Conservation (phyloP, 1,284 basidiomycete species). For the Sutorius eximius region DNA sequence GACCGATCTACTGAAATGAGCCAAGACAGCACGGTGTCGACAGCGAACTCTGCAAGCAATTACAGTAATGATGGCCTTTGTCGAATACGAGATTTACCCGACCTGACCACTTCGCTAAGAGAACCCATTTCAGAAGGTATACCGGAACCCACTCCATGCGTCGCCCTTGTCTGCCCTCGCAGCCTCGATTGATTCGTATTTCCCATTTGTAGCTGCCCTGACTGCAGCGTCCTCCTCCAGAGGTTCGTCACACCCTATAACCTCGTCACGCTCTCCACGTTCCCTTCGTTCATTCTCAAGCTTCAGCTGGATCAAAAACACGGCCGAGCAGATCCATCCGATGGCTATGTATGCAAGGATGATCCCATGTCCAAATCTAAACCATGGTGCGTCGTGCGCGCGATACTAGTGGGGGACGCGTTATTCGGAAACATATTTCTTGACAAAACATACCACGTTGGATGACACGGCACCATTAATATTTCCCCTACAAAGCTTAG, state of each 20-base stretch:
- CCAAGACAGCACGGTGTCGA: neutral
- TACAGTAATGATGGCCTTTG: neutral
- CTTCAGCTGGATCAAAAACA: constrained; percentile 39
- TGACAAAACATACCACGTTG: constrained; percentile 39
- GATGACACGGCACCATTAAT: constrained; percentile 48
- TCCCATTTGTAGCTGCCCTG: constrained; percentile 36
- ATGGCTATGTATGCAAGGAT: constrained; percentile 50
- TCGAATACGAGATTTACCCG: neutral
- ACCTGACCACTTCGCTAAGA: neutral
- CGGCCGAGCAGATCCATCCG: constrained; percentile 41
- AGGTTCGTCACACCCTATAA: constrained; percentile 35
- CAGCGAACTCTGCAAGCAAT: too few species aligned
- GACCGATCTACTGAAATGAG: neutral
- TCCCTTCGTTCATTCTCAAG: constrained; percentile 46
- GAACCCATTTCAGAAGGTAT: constrained; percentile 28
- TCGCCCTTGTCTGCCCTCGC: constrained; percentile 47
- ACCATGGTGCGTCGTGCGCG: constrained; percentile 44
- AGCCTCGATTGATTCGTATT: constrained; percentile 38
- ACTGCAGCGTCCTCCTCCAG: constrained; percentile 10
- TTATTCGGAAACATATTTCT: constrained; percentile 19
- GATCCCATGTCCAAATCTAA: constrained; percentile 50
- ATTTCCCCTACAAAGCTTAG: constrained; percentile 37
- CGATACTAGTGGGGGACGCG: constrained; percentile 33
- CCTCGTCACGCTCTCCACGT: constrained; percentile 49
- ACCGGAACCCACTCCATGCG: constrained; percentile 48